phyloP scores from a whole-genome alignment of 257 asterid species.

The Cinchona pubescens region DNA sequence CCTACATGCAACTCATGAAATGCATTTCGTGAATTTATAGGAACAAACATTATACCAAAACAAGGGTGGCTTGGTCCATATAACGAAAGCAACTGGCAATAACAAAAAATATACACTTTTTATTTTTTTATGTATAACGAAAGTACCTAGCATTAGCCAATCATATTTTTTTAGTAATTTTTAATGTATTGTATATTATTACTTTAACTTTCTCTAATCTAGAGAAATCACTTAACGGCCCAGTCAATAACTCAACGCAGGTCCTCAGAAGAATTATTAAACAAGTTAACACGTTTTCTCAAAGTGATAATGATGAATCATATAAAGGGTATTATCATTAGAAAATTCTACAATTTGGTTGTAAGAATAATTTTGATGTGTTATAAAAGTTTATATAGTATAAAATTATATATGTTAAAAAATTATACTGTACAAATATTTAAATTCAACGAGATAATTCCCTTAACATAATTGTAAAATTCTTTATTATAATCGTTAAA shows the following conservation, averaged over 20 bases:
- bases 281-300: neutral
- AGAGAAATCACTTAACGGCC: neutral
- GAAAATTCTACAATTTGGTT: too few relatives aligned
- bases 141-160: neutral
- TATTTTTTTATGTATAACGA: neutral
- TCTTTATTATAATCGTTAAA: too few relatives aligned
- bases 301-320: neutral
- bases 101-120: neutral
- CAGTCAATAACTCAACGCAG: neutral
- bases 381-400: too few relatives aligned
- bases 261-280: neutral
- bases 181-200: neutral
- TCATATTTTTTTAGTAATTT: neutral
- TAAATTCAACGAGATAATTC: too few relatives aligned
- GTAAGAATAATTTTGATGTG: too few relatives aligned
- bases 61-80: neutral
- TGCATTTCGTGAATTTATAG: slow-evolving; percentile 1
- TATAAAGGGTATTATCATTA: too few relatives aligned
- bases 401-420: too few relatives aligned
- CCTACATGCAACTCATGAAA: neutral
- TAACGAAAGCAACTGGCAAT: neutral
- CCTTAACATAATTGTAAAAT: too few relatives aligned
- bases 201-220: neutral
- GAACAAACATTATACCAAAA: neutral
- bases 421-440: too few relatives aligned